Percentiles rank a stretch among this genome's conserved stretches.
Conservation (phyloP, 257 asterid genomes). For the Apocynum venetum region DNA sequence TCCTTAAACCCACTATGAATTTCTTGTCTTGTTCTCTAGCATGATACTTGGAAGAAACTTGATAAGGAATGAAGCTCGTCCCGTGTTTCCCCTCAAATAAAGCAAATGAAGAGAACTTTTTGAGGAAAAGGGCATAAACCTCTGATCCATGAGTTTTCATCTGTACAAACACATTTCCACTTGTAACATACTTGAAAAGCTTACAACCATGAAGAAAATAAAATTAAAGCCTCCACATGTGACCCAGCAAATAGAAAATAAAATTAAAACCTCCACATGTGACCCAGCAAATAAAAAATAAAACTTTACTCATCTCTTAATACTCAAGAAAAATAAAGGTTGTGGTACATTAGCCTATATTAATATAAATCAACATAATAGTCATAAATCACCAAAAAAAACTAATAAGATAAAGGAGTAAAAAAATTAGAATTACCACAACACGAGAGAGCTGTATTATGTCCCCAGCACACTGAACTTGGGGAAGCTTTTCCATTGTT, state of each 20-base stretch:
- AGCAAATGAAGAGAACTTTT: constrained; percentile 70
- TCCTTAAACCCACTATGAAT: constrained; percentile 34
- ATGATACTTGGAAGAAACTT: constrained; percentile 43
- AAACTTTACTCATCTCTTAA: too few relatives aligned
- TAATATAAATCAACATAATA: neutral
- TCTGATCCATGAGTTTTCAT: constrained; percentile 46
- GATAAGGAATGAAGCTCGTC: constrained; percentile 50
- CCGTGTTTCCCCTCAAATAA: constrained; percentile 48
- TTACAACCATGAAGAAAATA: neutral
- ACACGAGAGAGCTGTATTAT: constrained; percentile 54
- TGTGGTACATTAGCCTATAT: neutral
- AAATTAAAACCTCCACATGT: neutral
- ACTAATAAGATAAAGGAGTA: neutral
- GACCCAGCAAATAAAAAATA: neutral
- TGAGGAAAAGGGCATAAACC: constrained; percentile 56
- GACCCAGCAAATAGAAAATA: neutral
- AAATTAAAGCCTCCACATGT: neutral
- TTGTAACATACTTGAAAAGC: neutral
- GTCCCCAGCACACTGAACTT: constrained; percentile 53
- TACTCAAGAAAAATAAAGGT: neutral
- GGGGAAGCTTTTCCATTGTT: constrained; percentile 62
- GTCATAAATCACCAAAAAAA: neutral
- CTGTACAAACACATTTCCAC: constrained; percentile 29
- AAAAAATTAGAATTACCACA: constrained; percentile 35
- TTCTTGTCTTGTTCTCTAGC: constrained; percentile 53